A percentile compares a stretch with the other conserved stretches of the same genome.
Evolutionary conservation across 495 filamentous ascomycete genomes (phyloP).

Genomic region (Apodospora peruviana): DNA sequence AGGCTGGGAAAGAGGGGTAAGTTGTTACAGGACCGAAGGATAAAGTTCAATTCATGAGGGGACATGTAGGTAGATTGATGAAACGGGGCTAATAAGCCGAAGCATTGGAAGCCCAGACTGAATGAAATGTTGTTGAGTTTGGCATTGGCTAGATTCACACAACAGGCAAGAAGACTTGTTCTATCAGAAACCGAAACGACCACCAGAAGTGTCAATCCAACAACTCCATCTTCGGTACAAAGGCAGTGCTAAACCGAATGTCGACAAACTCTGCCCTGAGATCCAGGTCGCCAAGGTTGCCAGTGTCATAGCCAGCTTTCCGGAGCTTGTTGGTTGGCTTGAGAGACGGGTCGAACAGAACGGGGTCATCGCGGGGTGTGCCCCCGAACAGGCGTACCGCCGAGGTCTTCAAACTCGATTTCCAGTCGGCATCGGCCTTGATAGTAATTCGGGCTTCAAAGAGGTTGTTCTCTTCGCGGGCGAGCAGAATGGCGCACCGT

Average conservation of each 20-base stretch:
- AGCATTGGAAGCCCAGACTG: not conserved
- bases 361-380: constrained; percentile 20
- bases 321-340: constrained; percentile 20
- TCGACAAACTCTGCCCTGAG: constrained; percentile 6
- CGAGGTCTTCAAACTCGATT: constrained; percentile 3
- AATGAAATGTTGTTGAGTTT: constrained; percentile 2
- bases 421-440: constrained; percentile 17
- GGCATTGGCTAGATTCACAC: not conserved
- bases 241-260: constrained; percentile 1
- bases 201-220: not conserved
- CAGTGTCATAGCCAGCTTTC: constrained; percentile 16
- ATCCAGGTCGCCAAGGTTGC: constrained; percentile 16
- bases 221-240: constrained; percentile 1
- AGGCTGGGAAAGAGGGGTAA: constrained; percentile 4
- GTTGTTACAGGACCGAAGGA: not conserved
- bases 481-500: constrained; percentile 19
- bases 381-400: not conserved
- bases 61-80: not conserved
- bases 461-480: constrained; percentile 10
- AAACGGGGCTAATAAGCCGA: not conserved
- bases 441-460: constrained; percentile 21
- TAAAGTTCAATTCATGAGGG: not conserved
- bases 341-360: constrained; percentile 18
- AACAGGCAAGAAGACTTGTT: not conserved
- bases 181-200: not conserved